Conservation (phyloP, 768 basidiomycete species). For the Boletus speciosus region DNA sequence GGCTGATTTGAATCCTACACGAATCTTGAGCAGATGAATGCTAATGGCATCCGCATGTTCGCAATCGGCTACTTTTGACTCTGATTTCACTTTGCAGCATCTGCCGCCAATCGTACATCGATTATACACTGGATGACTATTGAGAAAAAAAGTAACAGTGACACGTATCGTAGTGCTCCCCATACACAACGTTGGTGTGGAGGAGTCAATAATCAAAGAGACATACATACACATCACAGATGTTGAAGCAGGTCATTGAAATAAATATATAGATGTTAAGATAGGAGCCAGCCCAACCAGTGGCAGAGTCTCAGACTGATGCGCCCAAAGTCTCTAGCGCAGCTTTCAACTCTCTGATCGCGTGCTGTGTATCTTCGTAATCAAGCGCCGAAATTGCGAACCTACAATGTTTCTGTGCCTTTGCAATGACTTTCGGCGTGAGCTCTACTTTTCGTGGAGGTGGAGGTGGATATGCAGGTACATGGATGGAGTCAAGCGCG, state of each 20-base stretch:
- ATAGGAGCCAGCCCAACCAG: constrained; percentile 4
- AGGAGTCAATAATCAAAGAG: neutral
- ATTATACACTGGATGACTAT: constrained; percentile 3
- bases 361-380: constrained; percentile 89
- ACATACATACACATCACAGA: constrained; percentile 1
- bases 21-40: neutral
- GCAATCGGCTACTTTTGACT: neutral
- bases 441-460: constrained; percentile 39
- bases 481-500: constrained; percentile 4
- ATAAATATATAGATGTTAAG: constrained; percentile 5
- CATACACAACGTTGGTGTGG: neutral
- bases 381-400: constrained; percentile 95
- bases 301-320: constrained; percentile 23
- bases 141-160: neutral
- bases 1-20: constrained; percentile 19
- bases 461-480: constrained; percentile 21
- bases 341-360: constrained; percentile 73
- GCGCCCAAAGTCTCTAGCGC: constrained; percentile 70
- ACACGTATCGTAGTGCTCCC: neutral
- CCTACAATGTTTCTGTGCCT: constrained; percentile 86
- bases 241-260: neutral
- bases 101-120: neutral
- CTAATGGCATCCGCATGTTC: neutral
- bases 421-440: constrained; percentile 61
- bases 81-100: neutral